Evolutionary conservation across 2,329 filamentous ascomycete species (phyloP), one percentile per base, ranked within the genome.

Genomic region (Thelonectria blattea): DNA sequence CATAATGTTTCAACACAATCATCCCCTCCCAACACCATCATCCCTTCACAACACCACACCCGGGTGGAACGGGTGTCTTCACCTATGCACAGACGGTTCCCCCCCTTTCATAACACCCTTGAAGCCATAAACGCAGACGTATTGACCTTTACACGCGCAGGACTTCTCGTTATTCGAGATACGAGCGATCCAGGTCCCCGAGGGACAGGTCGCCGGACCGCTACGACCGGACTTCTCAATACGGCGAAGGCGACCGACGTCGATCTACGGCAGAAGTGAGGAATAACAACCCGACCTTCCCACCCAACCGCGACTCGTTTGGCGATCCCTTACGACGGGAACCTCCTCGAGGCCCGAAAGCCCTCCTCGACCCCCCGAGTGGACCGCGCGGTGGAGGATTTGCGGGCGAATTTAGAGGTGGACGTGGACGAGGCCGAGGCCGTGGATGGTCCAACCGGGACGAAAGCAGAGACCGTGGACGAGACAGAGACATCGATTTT

Each of bases 301-400:
- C 83, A 66, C 76, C 83, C 2, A 84, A 83, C 67, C 82, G 88
- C 65, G 86, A 88, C 65, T 74, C 71, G 12, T 88, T 87, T 63
- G 81, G 83, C 56, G 85, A 87, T 68, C 72, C 82, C 67, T 65
- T 83, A 73, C 74, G 80, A 30, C 84, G 89, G 65, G 91, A 96
- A 64, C 89, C 91, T 2, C 93, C 93, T 3, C 85, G 92, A 57
- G 93, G 91, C 0, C 92, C 93, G 11, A 92, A 93, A 75, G 91
- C 91, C 4, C 79, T 93, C 58, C 84, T 90, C 61, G 91, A 94
- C 62, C 78, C 85, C 30, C 84, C 86, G n/a, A 85, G 83, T 64
- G 88, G 87, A 30, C 89, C 88, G 14, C 84, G 91, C 58, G 89
- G 89, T 45, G 83, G 88, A 58, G 87, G 85, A 9, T 91, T 89